Base-by-base conservation (phyloP, 306 rosid genomes). In the Cucumis sativus region DNA sequence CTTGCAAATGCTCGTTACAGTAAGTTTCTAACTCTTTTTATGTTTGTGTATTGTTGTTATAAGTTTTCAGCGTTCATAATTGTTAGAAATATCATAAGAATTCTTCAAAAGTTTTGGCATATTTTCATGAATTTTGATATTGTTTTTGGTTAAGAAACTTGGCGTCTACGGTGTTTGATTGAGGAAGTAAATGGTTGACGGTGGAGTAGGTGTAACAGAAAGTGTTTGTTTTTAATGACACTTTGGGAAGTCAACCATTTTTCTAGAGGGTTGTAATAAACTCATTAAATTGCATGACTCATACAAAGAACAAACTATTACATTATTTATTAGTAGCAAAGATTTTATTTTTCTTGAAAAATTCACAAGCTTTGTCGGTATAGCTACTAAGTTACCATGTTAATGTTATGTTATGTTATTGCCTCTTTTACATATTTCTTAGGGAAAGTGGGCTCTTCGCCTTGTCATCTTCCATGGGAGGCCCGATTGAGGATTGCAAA, bases 401-500 rank as follows among this genome's bases (percentile, higher is more conserved):
- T 33, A 21, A 33, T 33, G 37, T 33, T 33, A 33, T 33, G 37
- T 33, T 33, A 33, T 33, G 37, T 4, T 33, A 33, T 33, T 33
- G 37, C 37, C 17, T 6, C 10, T 68, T 9, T 66, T 20, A 10
- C 6, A 11, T 30, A 82, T 65, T 23, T 80, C 86, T 33, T 33
- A 95, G 99, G 92, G 84, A 95, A 95, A 70, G 91, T 87, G 79
- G 97, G 99, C 13, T 89, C 97, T 13, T 92, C 99, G 18, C 99
- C 97, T n/a, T 90, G 93, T 79, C 97, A 90, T 88, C 83, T 95
- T 49, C 99, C 97, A 0, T 95, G 99, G 99, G 99, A 92, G 52
- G 52, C 87, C 1, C 72, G 97, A 89, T 84, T 92, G 43, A 91
- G 84, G 86, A 91, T 95, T 76, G 99, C 96, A 0, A 92, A 83